These are phyloP conservation scores for Rhynchospora tenuis DNA, from an alignment of 176 grass and related monocot genomes.

Conservation along the genomic window DNA sequence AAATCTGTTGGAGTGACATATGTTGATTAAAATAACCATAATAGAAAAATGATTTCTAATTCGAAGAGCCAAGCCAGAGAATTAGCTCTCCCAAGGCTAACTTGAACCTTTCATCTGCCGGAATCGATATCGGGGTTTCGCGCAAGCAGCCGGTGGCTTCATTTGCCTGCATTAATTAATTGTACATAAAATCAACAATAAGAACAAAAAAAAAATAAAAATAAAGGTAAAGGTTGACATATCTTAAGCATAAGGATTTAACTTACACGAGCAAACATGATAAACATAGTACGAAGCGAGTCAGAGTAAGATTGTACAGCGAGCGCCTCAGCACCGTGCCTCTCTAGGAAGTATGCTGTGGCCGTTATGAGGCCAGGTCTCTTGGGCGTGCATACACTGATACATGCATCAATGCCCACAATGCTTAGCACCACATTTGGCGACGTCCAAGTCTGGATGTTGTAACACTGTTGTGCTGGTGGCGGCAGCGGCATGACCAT, in stretches of 20 bases:
- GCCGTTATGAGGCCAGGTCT: conserved; percentile 25
- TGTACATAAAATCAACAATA: neutral
- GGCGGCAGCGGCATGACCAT: neutral
- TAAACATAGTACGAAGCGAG: conserved; percentile 18
- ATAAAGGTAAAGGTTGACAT: neutral
- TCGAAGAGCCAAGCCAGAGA: conserved; percentile 34
- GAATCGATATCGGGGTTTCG: neutral
- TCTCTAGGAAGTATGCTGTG: conserved; percentile 42
- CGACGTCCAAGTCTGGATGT: conserved; percentile 52
- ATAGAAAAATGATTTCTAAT: neutral
- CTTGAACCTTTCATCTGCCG: conserved; percentile 38
- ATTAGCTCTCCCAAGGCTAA: conserved; percentile 54
- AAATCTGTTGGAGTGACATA: neutral
- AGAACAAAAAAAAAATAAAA: neutral
- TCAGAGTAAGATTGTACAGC: conserved; percentile 20
- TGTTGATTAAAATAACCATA: neutral
- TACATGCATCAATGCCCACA: conserved; percentile 28
- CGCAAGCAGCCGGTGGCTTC: neutral
- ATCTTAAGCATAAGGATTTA: neutral
- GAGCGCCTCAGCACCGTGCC: conserved; percentile 40
- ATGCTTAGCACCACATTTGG: conserved; percentile 52
- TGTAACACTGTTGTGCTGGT: neutral
- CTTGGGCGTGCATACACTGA: conserved; percentile 30
- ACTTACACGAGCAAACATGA: conserved; percentile 58
- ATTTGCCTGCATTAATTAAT: conserved; percentile 43